These are phyloP conservation scores for Plantago major DNA, from an alignment of 257 asterid genomes.

Conservation along the genomic window DNA sequence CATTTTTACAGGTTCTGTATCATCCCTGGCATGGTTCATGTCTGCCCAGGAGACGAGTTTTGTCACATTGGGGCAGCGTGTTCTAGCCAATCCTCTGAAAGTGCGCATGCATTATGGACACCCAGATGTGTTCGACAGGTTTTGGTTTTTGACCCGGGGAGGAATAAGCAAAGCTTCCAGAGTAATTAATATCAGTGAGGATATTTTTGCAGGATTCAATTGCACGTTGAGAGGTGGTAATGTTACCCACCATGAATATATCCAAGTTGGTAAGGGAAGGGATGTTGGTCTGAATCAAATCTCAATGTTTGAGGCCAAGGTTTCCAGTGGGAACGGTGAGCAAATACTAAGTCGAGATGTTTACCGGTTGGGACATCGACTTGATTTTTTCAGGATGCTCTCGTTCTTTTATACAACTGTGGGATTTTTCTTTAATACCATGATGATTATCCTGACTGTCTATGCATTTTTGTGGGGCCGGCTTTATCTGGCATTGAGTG, in stretches of 20 bases:
- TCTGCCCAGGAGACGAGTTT: constrained; percentile 97
- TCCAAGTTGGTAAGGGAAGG: constrained; percentile 99
- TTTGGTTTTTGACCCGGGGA: constrained; percentile 98
- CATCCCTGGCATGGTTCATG: constrained; percentile 99
- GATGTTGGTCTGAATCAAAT: constrained; percentile 96
- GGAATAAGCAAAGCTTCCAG: constrained; percentile 99
- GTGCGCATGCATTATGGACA: constrained; percentile 98
- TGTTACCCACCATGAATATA: constrained; percentile 94
- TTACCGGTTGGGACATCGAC: constrained; percentile 93
- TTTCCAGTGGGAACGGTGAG: constrained; percentile 98
- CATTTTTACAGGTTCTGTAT: constrained; percentile 92
- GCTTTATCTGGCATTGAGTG: constrained; percentile 92
- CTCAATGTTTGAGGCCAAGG: constrained; percentile 98
- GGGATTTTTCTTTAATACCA: constrained; percentile 91
- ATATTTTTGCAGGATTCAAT: constrained; percentile 97
- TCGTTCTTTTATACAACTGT: constrained; percentile 96
- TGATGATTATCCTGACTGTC: constrained; percentile 92
- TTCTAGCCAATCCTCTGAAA: constrained; percentile 94
- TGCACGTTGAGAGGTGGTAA: constrained; percentile 97
- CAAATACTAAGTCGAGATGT: constrained; percentile 94
- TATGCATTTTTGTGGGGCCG: constrained; percentile 98
- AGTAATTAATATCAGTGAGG: constrained; percentile 96
- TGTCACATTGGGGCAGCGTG: constrained; percentile 99
- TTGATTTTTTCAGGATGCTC: constrained; percentile 97
- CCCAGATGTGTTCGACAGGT: constrained; percentile 97